Evolutionary conservation across 768 basidiomycete species (phyloP), one percentile per base, ranked within the genome.

Genomic region (Pleurotus sapidus): DNA sequence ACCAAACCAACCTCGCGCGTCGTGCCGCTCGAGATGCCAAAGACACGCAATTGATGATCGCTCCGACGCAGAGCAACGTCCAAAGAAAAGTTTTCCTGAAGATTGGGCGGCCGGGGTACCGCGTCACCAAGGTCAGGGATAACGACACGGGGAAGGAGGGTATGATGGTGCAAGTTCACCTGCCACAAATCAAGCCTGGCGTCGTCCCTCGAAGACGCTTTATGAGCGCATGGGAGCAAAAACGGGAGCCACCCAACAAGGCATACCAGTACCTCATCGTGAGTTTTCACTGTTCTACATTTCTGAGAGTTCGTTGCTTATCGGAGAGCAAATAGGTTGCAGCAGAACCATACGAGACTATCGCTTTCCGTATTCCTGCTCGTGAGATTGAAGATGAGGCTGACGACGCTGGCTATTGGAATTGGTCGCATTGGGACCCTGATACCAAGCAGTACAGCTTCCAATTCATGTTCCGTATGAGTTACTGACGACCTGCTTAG

Each of bases 361-460:
- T 99, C 63, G 93, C 95, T n/a, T 98, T 98, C 80, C 92, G 95
- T 15, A 94, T 99, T 66, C 97, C 96, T 46, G 91, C 97, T 23
- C 86, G 93, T 50, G 95, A 98, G 73, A 95, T 99, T 59, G 95
- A 98, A 72, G 93, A 96, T 65, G 93, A 94, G 66, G 84, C 91
- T 46, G 89, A 93, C 59, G 93, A 95, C 64, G 90, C 89, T 25
- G 88, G 88, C 14, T 91, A 88, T 63, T 94, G 91, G 90, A 93
- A 92, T 65, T 99, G 97, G 97, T 95, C 95, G 40, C 92, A 98
- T 67, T 98, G 96, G 97, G 97, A 98, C 70, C 86, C 91, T n/a
- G 96, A 99, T 69, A 96, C 95, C 51, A 98, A 98, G 74, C 94
- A 97, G 73, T 96, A 95, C 72, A 93, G 88, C 69, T 95, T 96